These are phyloP conservation scores for Apiotrichum akiyoshidainum DNA, from an alignment of 1,284 basidiomycete species.

Conservation along the genomic window DNA sequence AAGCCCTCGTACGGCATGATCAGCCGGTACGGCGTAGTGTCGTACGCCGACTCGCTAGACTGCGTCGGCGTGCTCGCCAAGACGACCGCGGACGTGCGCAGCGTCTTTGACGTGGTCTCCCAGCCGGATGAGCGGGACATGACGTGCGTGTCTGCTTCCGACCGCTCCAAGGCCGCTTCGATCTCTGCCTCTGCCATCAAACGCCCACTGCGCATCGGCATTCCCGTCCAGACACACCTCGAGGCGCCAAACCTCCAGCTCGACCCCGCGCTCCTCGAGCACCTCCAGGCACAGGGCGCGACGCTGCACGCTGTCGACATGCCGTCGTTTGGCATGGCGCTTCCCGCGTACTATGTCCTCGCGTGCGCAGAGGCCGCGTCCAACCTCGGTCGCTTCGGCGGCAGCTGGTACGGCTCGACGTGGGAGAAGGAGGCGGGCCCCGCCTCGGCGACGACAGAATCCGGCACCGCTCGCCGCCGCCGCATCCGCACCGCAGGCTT, in stretches of 20 bases:
- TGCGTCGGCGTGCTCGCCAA: constrained; percentile 80
- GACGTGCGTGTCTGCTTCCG: constrained; percentile 60
- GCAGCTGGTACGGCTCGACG: constrained; percentile 59
- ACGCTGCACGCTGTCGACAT: constrained; percentile 70
- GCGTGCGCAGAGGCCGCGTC: constrained; percentile 92
- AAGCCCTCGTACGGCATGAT: constrained; percentile 94
- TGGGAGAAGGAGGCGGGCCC: constrained; percentile 51
- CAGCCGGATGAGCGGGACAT: constrained; percentile 72
- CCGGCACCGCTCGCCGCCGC: constrained; percentile 58
- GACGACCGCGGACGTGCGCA: constrained; percentile 56
- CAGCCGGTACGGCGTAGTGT: constrained; percentile 86
- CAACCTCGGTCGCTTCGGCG: constrained; percentile 87
- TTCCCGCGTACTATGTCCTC: constrained; percentile 93
- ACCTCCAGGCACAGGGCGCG: constrained; percentile 64
- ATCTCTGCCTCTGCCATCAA: constrained; percentile 4
- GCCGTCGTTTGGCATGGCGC: constrained; percentile 70
- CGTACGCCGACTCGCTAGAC: constrained; percentile 91
- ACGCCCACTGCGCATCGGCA: constrained; percentile 31
- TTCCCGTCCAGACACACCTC: constrained; percentile 35
- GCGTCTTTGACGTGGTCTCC: constrained; percentile 64
- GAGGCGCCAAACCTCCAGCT: constrained; percentile 24
- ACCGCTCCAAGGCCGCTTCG: constrained; percentile 42
- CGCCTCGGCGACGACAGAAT: constrained; percentile 40
- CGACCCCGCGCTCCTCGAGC: constrained; percentile 50
- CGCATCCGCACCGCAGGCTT: constrained; percentile 66